Evolutionary conservation across 257 asterid genomes (phyloP).

Genomic region (Cordia subcordata): DNA sequence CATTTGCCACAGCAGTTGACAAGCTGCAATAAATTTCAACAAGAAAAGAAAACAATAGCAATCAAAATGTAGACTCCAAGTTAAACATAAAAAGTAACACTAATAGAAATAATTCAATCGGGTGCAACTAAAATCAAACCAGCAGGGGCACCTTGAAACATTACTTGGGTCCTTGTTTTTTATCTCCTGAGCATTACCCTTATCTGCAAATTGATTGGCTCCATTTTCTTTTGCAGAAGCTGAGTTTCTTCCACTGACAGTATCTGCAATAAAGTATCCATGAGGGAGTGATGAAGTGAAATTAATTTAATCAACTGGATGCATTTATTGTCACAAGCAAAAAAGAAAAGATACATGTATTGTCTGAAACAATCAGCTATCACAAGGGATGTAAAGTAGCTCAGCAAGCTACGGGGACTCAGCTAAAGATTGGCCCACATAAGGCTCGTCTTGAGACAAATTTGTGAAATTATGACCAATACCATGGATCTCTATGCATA

Average conservation of each 20-base stretch:
- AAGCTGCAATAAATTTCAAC: slow-evolving; percentile 48
- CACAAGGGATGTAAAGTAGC: no score
- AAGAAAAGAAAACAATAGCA: neutral
- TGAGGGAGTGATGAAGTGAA: slow-evolving; percentile 11
- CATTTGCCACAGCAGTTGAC: slow-evolving; percentile 34
- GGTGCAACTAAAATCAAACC: neutral
- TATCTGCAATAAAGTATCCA: slow-evolving; percentile 42
- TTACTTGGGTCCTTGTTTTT: slow-evolving; percentile 42
- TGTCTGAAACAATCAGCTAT: no score
- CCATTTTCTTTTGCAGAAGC: slow-evolving; percentile 46
- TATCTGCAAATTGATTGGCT: slow-evolving; percentile 35
- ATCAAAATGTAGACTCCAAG: neutral
- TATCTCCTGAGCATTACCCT: slow-evolving; percentile 40
- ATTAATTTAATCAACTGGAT: slow-evolving; percentile 4
- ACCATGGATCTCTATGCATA: no score
- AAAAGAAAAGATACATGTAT: no score
- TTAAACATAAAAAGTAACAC: neutral
- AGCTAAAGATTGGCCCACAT: no score
- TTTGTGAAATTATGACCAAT: no score
- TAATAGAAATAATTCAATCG: no score
- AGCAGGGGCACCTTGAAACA: slow-evolving; percentile 40
- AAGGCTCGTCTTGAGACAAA: no score
- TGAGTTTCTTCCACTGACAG: slow-evolving; percentile 55
- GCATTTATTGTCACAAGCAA: no score
- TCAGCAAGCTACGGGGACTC: no score